Evolutionary conservation across 495 filamentous ascomycete species (phyloP), one percentile per base, ranked within the genome.

Genomic region (Aspergillus taichungensis): DNA sequence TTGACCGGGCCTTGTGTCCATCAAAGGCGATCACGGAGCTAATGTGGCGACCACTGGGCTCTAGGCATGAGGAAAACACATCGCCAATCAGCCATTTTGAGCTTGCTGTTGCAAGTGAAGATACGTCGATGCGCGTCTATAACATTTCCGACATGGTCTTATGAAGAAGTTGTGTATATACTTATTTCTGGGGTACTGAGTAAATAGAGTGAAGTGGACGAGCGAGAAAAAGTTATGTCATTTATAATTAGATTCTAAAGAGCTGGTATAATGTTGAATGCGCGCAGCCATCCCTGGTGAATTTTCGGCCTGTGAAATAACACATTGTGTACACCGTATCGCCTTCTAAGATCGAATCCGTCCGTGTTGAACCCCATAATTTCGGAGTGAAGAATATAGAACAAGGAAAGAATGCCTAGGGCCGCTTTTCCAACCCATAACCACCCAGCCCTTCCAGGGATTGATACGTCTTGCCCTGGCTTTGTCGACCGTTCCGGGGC

Each of bases 41-140:
- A 34, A 71, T 78, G 30, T 95, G 90, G 90, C 74, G 82, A 37
- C 88, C 88, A n/a, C 45, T 42, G 12, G 30, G 28, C 9, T 34
- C 29, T 18, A 45, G 38, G 29, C 47, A 40, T 11, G 52, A 42
- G 18, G 18, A 24, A 24, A 24, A 4, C 18, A 24, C 18, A 24
- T 24, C 18, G 18, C 18, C 18, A 24, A 24, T 24, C 2, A 24
- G 18, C 18, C 18, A 24, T 12, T 69, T 65, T 37, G 76, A 87
- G 59, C 67, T 94, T 51, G 87, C 85, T 6, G 74, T 94, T 46
- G 83, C 83, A 34, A 90, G 88, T 46, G 88, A 91, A 58, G 90
- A 96, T 62, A 76, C 75, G 37, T 89, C 88, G 39, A 68, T 88
- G 30, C 74, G 87, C 49, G 72, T 95, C 60, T 86, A 85, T 64